Base-by-base conservation (phyloP, 2,329 filamentous ascomycete species). In the Apiospora hydei region DNA sequence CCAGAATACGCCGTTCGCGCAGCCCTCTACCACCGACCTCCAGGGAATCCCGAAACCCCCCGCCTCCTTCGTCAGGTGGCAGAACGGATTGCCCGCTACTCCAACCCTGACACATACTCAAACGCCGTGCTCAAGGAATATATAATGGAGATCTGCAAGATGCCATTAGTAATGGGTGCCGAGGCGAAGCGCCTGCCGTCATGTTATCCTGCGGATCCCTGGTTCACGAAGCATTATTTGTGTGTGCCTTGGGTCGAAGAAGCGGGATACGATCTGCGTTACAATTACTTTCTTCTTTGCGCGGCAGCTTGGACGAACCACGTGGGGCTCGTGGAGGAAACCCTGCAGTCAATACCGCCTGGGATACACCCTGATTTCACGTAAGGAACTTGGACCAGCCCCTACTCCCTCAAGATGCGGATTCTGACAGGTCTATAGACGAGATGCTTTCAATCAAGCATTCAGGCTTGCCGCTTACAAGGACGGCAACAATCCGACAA, bases 261-360 rank as follows among this genome's bases (percentile, higher is more conserved):
- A n/a, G n/a, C n/a, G n/a, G n/a, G n/a, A n/a, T n/a, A n/a, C 2
- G 0, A 3, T 30, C 2, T 21, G 18, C 38, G 2, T 18, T 14
- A 18, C 14, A 1, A 18, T 16, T 14, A 1, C 11, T 14, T n/a
- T 47, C 46, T 47, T n/a, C 7, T 47, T 6, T 4, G 18, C 46
- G 18, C 46, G 7, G 46, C 46, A n/a, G 18, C 18, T n/a, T 47
- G 46, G 46, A 47, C 6, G 18, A 47, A 47, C 18, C 46, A 47
- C 7, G 46, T n/a, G 46, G 46, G 18, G 10, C 46, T 47, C 5
- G 18, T 47, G 46, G 21, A n/a, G 46, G 18, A 47, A 47, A 6
- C 7, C 5, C 1, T n/a, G 46, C 44, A 46, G 44, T 46, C 44
- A 46, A 18, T 16, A n/a, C n/a, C n/a, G n/a, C n/a, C n/a, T n/a